These are phyloP conservation scores for Stephania yunnanensis DNA, from an alignment of 164 flowering plant genomes.

Conservation along the genomic window DNA sequence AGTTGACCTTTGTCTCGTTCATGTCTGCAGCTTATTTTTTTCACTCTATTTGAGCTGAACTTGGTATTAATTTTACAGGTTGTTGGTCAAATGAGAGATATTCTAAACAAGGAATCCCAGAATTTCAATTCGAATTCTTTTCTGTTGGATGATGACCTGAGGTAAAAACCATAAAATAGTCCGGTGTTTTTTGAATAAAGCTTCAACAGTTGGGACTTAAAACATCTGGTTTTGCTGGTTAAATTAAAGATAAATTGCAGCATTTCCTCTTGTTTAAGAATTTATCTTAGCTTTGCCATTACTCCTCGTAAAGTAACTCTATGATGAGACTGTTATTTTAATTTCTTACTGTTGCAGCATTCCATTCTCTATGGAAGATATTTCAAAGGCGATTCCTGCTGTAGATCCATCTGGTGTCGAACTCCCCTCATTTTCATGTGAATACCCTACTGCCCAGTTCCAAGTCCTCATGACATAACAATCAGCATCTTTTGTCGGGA, in stretches of 20 bases:
- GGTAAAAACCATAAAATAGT: constrained; percentile 32
- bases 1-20: constrained; percentile 18
- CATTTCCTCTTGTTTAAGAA: background rate
- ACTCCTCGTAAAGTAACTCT: too few relatives aligned
- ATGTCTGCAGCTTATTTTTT: background rate
- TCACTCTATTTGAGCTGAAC: constrained; percentile 8
- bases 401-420: constrained; percentile 65
- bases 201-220: background rate
- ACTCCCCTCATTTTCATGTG: constrained; percentile 46
- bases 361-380: constrained; percentile 92
- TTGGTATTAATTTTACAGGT: constrained; percentile 43
- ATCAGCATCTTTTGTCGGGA: background rate
- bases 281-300: background rate
- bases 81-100: constrained; percentile 84
- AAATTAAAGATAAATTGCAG: background rate
- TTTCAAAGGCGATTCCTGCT: constrained; percentile 78
- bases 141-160: constrained; percentile 92
- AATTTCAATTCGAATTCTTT: constrained; percentile 84
- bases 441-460: constrained; percentile 56
- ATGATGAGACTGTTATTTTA: background rate
- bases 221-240: background rate
- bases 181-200: background rate
- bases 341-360: constrained; percentile 46
- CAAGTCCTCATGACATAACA: constrained; percentile 22
- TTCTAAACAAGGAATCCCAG: constrained; percentile 69